phyloP scores from a whole-genome alignment of 208 protist species.

The Crithidia thermophila region DNA sequence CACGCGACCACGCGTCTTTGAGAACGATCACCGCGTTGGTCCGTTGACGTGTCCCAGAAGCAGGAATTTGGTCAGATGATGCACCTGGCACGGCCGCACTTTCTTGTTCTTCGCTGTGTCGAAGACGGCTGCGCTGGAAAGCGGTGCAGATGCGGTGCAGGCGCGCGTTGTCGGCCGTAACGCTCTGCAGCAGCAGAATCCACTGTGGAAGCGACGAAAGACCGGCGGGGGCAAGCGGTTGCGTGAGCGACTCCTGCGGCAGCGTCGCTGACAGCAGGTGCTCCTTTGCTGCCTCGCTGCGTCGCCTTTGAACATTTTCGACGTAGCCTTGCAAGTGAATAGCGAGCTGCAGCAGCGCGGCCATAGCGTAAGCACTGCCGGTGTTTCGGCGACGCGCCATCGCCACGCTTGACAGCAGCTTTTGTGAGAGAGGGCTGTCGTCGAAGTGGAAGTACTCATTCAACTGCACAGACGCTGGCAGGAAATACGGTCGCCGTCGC shows the following conservation, averaged over 20 bases:
- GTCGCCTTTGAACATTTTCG: not conserved
- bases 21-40: not conserved
- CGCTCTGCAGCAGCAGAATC: conserved; percentile 41
- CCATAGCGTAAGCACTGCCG: conserved; percentile 30
- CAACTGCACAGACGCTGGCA: conserved; percentile 7
- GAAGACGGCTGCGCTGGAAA: not conserved
- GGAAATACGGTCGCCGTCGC: not conserved
- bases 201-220: conserved; percentile 48
- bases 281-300: not conserved
- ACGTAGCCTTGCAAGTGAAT: conserved; percentile 29
- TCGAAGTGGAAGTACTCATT: conserved; percentile 39
- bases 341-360: conserved; percentile 33
- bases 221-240: conserved; percentile 46
- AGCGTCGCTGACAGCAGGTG: not conserved
- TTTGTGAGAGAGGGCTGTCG: conserved; percentile 26
- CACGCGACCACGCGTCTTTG: conserved; percentile 61
- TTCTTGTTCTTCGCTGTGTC: not conserved
- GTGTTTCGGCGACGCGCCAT: conserved; percentile 16
- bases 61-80: no score
- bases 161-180: conserved; percentile 44
- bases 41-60: not conserved
- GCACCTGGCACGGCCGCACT: no score
- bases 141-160: conserved; percentile 34
- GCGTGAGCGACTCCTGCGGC: not conserved
- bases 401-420: conserved; percentile 18